phyloP scores from a whole-genome alignment of 2,329 filamentous ascomycete genomes.

The Aspergillus alliaceus region DNA sequence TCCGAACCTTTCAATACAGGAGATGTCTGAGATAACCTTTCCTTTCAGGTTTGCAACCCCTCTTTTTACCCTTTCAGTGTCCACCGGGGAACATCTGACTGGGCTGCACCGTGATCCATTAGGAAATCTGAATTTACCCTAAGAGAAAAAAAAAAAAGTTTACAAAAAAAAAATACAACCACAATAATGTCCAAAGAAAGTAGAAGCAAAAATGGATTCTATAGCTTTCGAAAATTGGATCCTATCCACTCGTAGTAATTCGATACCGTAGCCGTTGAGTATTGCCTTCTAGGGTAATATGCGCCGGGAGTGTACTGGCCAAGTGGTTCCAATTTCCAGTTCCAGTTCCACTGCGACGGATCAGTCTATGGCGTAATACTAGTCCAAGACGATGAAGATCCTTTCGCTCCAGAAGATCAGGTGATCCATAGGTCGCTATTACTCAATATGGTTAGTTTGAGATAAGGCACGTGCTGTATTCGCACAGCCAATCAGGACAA shows the following conservation, averaged over 20 bases:
- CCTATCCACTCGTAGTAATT: no score
- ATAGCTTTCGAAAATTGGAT: no score
- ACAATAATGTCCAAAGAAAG: no score
- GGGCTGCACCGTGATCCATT: not conserved
- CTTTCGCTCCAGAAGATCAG: not conserved
- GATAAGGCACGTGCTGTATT: not conserved
- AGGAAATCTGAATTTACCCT: no score
- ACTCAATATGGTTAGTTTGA: not conserved
- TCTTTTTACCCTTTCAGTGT: not conserved
- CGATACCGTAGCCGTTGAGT: no score
- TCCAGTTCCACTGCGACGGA: not conserved
- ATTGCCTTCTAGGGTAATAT: no score
- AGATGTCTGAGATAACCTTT: not conserved
- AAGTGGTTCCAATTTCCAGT: not conserved
- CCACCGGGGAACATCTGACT: not conserved
- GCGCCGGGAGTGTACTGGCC: no score
- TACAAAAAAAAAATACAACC: no score
- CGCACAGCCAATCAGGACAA: not conserved
- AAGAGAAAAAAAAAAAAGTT: no score
- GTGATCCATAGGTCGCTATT: not conserved
- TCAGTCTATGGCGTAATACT: not conserved
- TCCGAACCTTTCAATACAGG: slow-evolving; percentile 1
- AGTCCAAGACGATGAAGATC: not conserved
- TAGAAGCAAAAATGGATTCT: no score
- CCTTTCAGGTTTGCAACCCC: not conserved